These are phyloP conservation scores for Fusarium proliferatum DNA, from an alignment of 2,329 filamentous ascomycete genomes.

Conservation along the genomic window DNA sequence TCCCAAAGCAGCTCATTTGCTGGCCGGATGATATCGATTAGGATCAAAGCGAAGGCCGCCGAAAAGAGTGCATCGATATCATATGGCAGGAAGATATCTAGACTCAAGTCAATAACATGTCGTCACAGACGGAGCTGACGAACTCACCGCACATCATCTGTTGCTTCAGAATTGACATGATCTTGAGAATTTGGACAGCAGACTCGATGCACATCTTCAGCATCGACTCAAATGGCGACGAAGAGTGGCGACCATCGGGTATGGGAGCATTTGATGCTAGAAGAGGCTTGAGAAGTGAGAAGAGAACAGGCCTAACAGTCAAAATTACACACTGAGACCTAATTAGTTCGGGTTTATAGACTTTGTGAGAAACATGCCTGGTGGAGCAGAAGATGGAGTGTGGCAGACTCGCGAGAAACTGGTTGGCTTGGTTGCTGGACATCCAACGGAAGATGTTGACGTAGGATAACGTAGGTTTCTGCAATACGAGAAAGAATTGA, in stretches of 20 bases:
- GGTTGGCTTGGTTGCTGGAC: constrained; percentile 16
- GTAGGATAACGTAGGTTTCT: constrained; percentile 21
- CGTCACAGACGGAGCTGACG: not conserved
- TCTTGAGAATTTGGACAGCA: constrained; percentile 29
- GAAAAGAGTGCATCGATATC: constrained; percentile 38
- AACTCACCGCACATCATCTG: constrained; percentile 36
- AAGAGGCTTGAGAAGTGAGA: constrained; percentile 34
- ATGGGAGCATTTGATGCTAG: not conserved
- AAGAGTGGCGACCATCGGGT: constrained; percentile 1
- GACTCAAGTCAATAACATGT: not conserved
- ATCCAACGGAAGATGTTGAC: constrained; percentile 21
- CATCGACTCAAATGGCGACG: constrained; percentile 35
- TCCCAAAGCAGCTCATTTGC: constrained; percentile 37
- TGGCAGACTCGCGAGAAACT: constrained; percentile 34
- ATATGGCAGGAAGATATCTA: constrained; percentile 37
- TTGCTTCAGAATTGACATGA: constrained; percentile 28
- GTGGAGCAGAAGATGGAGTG: constrained; percentile 29
- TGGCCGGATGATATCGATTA: constrained; percentile 34
- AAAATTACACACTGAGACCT: constrained; percentile 25
- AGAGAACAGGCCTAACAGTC: constrained; percentile 34
- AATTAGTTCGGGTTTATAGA: not conserved
- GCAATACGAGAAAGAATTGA: constrained; percentile 32
- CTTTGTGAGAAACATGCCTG: constrained; percentile 8
- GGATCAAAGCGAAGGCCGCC: constrained; percentile 29
- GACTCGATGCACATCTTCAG: constrained; percentile 38